These are phyloP conservation scores for Ensete glaucum DNA, from an alignment of 176 grass and related monocot genomes.

Conservation along the genomic window DNA sequence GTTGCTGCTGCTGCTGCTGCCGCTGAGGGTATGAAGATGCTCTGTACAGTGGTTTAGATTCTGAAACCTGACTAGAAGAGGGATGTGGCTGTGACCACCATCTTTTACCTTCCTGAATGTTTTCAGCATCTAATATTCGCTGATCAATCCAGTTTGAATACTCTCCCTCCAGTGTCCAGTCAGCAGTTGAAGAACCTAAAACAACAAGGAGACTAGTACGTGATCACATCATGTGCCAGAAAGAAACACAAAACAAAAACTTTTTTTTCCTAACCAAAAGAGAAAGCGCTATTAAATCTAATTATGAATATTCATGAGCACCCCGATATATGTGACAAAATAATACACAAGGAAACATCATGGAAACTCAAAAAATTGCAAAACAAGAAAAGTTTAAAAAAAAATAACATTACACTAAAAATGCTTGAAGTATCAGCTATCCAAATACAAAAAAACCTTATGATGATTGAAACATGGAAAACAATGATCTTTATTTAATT, in stretches of 20 bases:
- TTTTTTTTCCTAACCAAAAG: neutral
- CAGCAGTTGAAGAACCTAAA: conserved; percentile 10
- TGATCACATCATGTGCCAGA: neutral
- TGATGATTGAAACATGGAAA: too few relatives aligned
- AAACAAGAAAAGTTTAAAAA: too few relatives aligned
- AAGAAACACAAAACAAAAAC: neutral
- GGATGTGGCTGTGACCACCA: conserved; percentile 25
- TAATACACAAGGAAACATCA: too few relatives aligned
- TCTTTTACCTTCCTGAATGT: conserved; percentile 11
- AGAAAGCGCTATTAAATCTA: neutral
- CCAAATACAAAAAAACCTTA: too few relatives aligned
- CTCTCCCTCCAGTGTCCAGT: conserved; percentile 9
- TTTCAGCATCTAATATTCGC: conserved; percentile 15
- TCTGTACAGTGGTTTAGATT: conserved; percentile 61
- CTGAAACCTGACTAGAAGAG: conserved; percentile 33
- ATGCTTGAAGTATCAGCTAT: too few relatives aligned
- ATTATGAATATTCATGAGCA: too few relatives aligned
- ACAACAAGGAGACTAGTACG: neutral
- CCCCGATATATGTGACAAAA: too few relatives aligned
- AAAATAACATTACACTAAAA: too few relatives aligned
- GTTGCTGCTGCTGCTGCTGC: conserved; percentile 20
- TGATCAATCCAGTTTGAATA: conserved; percentile 17
- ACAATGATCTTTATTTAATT: too few relatives aligned
- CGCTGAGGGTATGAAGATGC: conserved; percentile 85
- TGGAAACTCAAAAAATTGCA: too few relatives aligned